These are phyloP conservation scores for Hibiscus trionum DNA, from an alignment of 345 rosid genomes.

Conservation along the genomic window DNA sequence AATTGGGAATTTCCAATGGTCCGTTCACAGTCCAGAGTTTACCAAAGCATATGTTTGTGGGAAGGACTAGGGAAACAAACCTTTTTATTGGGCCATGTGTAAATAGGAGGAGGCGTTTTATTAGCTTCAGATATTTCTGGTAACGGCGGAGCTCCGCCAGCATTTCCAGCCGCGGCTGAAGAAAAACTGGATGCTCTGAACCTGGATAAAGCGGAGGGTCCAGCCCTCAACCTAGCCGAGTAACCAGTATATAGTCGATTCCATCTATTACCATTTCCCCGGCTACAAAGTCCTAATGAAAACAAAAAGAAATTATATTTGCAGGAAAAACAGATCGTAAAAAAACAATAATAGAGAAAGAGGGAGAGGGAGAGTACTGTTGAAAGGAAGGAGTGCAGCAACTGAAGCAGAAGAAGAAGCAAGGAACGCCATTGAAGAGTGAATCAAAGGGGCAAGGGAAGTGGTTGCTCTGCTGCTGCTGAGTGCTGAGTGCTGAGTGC, in stretches of 20 bases:
- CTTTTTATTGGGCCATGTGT: slow-evolving; percentile 41
- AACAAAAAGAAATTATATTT: not conserved
- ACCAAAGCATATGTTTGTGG: not conserved
- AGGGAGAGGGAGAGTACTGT: slow-evolving; percentile 16
- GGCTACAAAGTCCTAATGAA: slow-evolving; percentile 24
- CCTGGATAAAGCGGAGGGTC: slow-evolving; percentile 1
- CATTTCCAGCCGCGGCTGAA: slow-evolving; percentile 17
- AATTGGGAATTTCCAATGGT: not conserved
- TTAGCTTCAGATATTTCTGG: slow-evolving; percentile 20
- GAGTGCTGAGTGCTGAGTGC: no score
- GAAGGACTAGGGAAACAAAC: slow-evolving; percentile 1
- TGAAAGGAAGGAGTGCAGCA: slow-evolving; percentile 22
- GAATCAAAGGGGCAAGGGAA: not conserved
- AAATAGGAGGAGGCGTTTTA: slow-evolving; percentile 18
- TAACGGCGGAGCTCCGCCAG: slow-evolving; percentile 12
- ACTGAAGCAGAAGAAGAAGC: slow-evolving; percentile 9
- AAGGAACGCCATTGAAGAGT: slow-evolving; percentile 22
- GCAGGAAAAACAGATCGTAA: not conserved
- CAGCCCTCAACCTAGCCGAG: slow-evolving; percentile 10
- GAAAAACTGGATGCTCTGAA: slow-evolving; percentile 18
- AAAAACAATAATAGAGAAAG: no score
- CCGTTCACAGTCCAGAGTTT: not conserved
- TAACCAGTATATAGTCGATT: slow-evolving; percentile 12
- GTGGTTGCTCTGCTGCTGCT: not conserved
- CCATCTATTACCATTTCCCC: slow-evolving; percentile 17